Conservation (phyloP, 1,139 yeast species). For the Yamadazyma friedrichii region DNA sequence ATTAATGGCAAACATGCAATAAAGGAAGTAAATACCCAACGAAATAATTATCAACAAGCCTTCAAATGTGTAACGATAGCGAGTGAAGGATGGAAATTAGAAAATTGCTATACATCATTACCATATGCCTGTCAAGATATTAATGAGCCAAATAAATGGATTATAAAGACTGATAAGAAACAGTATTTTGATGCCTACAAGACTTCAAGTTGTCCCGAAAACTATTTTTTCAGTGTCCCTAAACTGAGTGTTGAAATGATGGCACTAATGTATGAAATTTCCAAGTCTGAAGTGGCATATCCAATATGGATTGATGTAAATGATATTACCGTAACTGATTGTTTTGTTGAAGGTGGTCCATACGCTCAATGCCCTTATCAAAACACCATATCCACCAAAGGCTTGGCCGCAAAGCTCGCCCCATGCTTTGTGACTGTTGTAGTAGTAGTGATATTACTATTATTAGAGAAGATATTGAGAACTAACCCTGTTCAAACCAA, state of each 20-base stretch:
- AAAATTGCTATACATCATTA: conserved; percentile 58
- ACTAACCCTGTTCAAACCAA: conserved; percentile 41
- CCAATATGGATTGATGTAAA: conserved; percentile 83
- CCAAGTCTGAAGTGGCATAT: conserved; percentile 16
- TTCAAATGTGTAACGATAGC: conserved; percentile 59
- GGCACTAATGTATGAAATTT: conserved; percentile 27
- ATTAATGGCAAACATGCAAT: conserved; percentile 1
- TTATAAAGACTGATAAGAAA: conserved; percentile 30
- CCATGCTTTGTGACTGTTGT: conserved; percentile 64
- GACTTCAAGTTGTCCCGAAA: conserved; percentile 46
- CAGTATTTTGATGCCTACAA: conserved; percentile 53
- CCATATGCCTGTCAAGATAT: conserved; percentile 56
- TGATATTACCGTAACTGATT: conserved; percentile 66
- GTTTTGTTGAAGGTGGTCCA: conserved; percentile 89
- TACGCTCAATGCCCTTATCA: conserved; percentile 78
- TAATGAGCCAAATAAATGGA: conserved; percentile 47
- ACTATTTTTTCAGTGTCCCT: conserved; percentile 59
- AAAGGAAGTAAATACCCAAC: neutral
- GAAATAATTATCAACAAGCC: conserved; percentile 3
- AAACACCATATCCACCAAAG: conserved; percentile 49
- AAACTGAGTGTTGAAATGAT: conserved; percentile 38
- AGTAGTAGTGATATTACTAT: conserved; percentile 43
- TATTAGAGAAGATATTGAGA: conserved; percentile 33
- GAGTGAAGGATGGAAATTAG: conserved; percentile 53
- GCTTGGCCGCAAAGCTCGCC: conserved; percentile 62